Percentiles rank a stretch among this genome's conserved stretches.
These are phyloP conservation scores for Clonostachys chloroleuca DNA, from an alignment of 2,329 filamentous ascomycete genomes.

Conservation along the genomic window DNA sequence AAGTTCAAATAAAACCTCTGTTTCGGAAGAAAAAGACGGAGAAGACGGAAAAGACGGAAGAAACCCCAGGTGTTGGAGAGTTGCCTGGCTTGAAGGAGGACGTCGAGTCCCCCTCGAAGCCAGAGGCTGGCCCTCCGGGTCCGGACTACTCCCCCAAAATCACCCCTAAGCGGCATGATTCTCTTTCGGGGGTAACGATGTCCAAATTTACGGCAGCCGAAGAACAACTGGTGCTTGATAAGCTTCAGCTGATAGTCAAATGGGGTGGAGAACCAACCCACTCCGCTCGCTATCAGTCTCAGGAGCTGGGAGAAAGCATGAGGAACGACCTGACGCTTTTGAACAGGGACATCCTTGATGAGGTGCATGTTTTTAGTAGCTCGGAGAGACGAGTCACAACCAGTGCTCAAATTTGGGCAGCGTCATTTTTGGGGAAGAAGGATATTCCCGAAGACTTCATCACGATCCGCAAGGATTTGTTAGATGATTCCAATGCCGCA, in stretches of 20 bases:
- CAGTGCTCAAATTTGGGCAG: constrained; percentile 93
- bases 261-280: constrained; percentile 99
- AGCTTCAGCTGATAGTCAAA: constrained; percentile 95
- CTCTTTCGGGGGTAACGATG: constrained; percentile 83
- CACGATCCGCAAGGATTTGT: constrained; percentile 83
- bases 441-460: constrained; percentile 84
- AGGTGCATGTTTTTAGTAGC: constrained; percentile 92
- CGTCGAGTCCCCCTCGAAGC: constrained; percentile 10
- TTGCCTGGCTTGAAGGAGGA: constrained; percentile 20
- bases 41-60: constrained; percentile 63
- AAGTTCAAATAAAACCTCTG: constrained; percentile 99
- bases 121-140: constrained; percentile 10
- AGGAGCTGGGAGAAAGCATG: constrained; percentile 94
- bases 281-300: constrained; percentile 91
- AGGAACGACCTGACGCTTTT: constrained; percentile 89
- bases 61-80: constrained; percentile 22
- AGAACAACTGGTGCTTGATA: constrained; percentile 89
- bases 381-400: constrained; percentile 93
- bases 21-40: constrained; percentile 81
- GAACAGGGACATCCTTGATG: constrained; percentile 86
- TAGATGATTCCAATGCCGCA: constrained; percentile 96
- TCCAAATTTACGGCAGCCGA: constrained; percentile 92
- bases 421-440: constrained; percentile 82
- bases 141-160: constrained; percentile 4
- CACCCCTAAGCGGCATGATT: constrained; percentile 68